These are phyloP conservation scores for Pseudogymnoascus destructans DNA, from an alignment of 2,329 filamentous ascomycete species.

Conservation along the genomic window DNA sequence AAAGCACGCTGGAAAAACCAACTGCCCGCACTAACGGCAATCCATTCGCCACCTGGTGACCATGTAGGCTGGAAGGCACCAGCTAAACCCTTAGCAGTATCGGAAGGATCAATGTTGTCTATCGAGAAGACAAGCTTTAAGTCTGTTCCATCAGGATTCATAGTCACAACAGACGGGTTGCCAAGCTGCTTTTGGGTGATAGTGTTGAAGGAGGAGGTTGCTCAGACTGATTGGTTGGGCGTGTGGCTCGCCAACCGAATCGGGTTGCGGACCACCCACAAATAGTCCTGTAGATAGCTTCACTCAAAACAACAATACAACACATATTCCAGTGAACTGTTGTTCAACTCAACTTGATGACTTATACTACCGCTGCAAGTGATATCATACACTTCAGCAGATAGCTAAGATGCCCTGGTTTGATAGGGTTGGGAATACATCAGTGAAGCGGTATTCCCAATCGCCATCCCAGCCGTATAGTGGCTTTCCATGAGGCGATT, in stretches of 20 bases:
- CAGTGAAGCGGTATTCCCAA: conserved; percentile 32
- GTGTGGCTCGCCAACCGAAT: no score
- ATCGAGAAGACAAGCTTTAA: conserved; percentile 19
- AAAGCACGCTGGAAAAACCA: conserved; percentile 29
- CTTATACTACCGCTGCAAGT: no score
- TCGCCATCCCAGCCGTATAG: conserved; percentile 30
- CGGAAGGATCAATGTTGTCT: conserved; percentile 14
- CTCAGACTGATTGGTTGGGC: no score
- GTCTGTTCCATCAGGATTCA: conserved; percentile 23
- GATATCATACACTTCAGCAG: no score
- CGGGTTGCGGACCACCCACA: no score
- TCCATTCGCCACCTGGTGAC: conserved; percentile 28
- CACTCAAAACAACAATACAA: no score
- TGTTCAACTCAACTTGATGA: no score
- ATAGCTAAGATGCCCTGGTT: conserved; percentile 21
- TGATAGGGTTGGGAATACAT: conserved; percentile 29
- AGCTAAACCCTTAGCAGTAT: conserved; percentile 21
- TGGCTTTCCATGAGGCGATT: conserved; percentile 27
- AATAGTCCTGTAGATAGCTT: no score
- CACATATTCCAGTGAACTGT: no score
- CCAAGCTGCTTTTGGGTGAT: conserved; percentile 31
- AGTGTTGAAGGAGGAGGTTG: no score
- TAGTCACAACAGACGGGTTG: conserved; percentile 28
- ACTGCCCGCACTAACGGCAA: conserved; percentile 29
- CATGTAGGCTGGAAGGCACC: conserved; percentile 32